A percentile compares a stretch with the other conserved stretches of the same genome.
Evolutionary conservation across 2,329 filamentous ascomycete species (phyloP).

Genomic region (Aureobasidium mangrovei): DNA sequence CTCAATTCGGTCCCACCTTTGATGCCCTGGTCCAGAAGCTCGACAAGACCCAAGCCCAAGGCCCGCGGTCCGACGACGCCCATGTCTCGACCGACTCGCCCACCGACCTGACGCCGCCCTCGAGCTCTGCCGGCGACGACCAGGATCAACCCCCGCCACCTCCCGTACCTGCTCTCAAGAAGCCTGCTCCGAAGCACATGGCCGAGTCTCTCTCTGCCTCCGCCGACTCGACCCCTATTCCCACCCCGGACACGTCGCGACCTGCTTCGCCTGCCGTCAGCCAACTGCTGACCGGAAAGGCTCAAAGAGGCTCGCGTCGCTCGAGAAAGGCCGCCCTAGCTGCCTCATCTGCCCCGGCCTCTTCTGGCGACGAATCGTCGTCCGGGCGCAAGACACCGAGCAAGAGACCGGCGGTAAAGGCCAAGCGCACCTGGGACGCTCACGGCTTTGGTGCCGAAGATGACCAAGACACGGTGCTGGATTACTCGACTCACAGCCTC

Average conservation of each 20-base stretch:
- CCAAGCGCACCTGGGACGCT: slow-evolving; percentile 84
- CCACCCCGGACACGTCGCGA: slow-evolving; percentile 67
- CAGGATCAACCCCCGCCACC: slow-evolving; percentile 43
- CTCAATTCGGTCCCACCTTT: slow-evolving; percentile 83
- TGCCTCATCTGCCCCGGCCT: slow-evolving; percentile 50
- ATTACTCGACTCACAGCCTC: slow-evolving; percentile 68
- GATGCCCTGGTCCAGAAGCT: slow-evolving; percentile 84
- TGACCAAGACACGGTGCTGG: slow-evolving; percentile 65
- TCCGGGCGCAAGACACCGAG: slow-evolving; percentile 21
- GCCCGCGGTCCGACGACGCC: slow-evolving; percentile 16
- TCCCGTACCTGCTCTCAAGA: slow-evolving; percentile 46
- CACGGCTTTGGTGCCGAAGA: slow-evolving; percentile 82
- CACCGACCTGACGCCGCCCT: slow-evolving; percentile 43
- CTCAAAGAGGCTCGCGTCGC: slow-evolving; percentile 69
- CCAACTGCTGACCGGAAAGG: slow-evolving; percentile 64
- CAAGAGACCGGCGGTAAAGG: slow-evolving; percentile 55
- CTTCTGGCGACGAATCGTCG: slow-evolving; percentile 71
- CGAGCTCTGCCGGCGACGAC: slow-evolving; percentile 41
- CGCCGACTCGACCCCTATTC: slow-evolving; percentile 59
- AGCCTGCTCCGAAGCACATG: slow-evolving; percentile 28
- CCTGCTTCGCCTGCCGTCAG: slow-evolving; percentile 62
- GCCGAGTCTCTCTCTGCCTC: slow-evolving; percentile 36
- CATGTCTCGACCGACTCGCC: slow-evolving; percentile 22
- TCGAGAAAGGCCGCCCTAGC: slow-evolving; percentile 59
- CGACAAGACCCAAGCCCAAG: slow-evolving; percentile 45